Base-by-base conservation (phyloP, 2,329 filamentous ascomycete species). In the Neofusicoccum umdonicola region DNA sequence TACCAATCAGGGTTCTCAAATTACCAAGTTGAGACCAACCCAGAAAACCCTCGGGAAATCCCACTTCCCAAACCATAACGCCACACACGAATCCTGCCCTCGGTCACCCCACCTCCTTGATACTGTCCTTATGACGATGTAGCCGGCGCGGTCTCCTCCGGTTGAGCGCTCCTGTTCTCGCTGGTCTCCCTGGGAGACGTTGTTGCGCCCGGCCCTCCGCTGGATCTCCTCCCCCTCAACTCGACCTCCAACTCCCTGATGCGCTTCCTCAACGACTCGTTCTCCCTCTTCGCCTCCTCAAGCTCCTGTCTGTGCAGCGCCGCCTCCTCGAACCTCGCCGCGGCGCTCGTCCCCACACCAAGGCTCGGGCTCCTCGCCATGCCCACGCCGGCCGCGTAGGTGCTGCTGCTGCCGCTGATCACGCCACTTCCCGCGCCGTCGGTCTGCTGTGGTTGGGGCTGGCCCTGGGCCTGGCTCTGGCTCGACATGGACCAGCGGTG, bases 231-330 rank as follows among this genome's bases (percentile, higher is more conserved):
- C 56, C 67, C 77, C 70, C 72, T 72, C 73, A 73, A 67, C 65
- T 66, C 66, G 70, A 74, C 65, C 68, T 83, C 81, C 58, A 83
- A 68, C 61, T 81, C 77, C 60, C 79, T 73, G n/a, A 83, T 81
- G 63, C 80, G 75, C 68, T 79, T 77, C 67, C 80, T 79, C 65
- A 83, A 69, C 42, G 70, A 67, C 54, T 83, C 81, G 71, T 83
- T 83, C 72, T 83, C 81, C 50, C 73, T 73, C 73, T 83, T 83
- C 41, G 81, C 81, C 60, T 79, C 78, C 67, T 83, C 81, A 63
- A 83, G 71, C 71, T 83, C 81, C 8, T 76, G 75, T 45, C 76
- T 73, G 51, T 81, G 79, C 52, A 77, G 72, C 51, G 79, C 76
- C 1, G 79, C 76, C 67, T 82, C 81, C 67, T 79, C 77, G 48